Conservation (phyloP, 2,329 filamentous ascomycete species). For the Scytalidium sp. region DNA sequence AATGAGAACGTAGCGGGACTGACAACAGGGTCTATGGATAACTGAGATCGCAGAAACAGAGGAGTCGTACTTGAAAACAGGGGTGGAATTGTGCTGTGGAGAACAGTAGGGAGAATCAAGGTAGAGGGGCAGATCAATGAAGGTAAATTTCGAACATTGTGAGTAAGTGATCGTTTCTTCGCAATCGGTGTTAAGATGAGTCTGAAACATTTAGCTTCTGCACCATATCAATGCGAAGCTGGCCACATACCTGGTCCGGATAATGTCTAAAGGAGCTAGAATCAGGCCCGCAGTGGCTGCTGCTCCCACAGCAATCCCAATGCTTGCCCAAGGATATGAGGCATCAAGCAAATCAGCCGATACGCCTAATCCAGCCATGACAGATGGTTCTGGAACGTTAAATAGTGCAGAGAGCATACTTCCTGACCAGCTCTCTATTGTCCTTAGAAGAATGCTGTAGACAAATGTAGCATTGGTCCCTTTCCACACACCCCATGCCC, state of each 20-base stretch:
- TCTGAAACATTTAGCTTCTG: conserved; percentile 39
- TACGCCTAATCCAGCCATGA: conserved; percentile 40
- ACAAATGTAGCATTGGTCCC: conserved; percentile 89
- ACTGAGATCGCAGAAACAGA: conserved; percentile 78
- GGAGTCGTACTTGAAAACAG: conserved; percentile 80
- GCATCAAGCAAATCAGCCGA: conserved; percentile 70
- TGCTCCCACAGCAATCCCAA: conserved; percentile 66
- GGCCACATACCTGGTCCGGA: conserved; percentile 64
- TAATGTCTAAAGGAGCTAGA: conserved; percentile 83
- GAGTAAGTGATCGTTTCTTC: conserved; percentile 70
- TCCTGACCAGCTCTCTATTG: conserved; percentile 88
- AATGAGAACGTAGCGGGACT: conserved; percentile 81
- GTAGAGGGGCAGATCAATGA: conserved; percentile 69
- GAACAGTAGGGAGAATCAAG: conserved; percentile 77
- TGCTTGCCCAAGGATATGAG: conserved; percentile 76
- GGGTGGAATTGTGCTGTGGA: conserved; percentile 82
- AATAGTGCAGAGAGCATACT: conserved; percentile 88
- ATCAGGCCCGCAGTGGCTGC: conserved; percentile 73
- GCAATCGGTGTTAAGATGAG: conserved; percentile 82
- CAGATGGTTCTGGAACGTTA: conserved; percentile 80
- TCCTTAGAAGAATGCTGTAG: conserved; percentile 80
- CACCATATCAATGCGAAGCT: not conserved
- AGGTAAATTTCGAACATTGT: conserved; percentile 71
- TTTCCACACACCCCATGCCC: conserved; percentile 92
- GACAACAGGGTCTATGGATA: conserved; percentile 77